Conservation (phyloP, 306 rosid genomes). For the Oemleria cerasiformis region DNA sequence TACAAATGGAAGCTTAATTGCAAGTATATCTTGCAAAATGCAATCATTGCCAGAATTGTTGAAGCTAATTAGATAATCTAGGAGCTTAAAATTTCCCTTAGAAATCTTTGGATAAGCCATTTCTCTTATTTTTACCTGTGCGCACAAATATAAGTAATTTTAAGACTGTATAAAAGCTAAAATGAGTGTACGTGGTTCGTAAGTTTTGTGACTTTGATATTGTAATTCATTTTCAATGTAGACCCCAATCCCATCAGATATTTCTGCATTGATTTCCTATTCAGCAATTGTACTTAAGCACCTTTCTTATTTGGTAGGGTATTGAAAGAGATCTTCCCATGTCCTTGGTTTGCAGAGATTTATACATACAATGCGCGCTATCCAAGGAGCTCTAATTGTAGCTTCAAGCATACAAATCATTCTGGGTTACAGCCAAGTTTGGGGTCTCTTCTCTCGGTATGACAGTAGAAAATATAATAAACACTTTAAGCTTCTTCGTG, state of each 20-base stretch:
- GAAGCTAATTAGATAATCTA: not conserved
- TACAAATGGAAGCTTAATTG: constrained; percentile 16
- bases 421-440: constrained; percentile 94
- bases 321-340: constrained; percentile 84
- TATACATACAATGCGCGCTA: constrained; percentile 91
- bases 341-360: constrained; percentile 97
- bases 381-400: constrained; percentile 92
- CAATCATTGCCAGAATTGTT: not conserved
- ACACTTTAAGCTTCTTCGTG: not conserved
- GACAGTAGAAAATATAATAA: constrained; percentile 12
- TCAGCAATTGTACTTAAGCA: constrained; percentile 43
- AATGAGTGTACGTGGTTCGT: not conserved
- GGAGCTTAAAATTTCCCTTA: constrained; percentile 10
- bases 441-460: constrained; percentile 96
- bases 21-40: constrained; percentile 1
- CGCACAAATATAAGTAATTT: not conserved
- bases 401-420: constrained; percentile 94
- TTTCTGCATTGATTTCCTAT: constrained; percentile 26
- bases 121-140: constrained; percentile 13
- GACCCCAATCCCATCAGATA: constrained; percentile 23
- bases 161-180: constrained; percentile 7
- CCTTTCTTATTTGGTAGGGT: constrained; percentile 69
- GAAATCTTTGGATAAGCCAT: constrained; percentile 1
- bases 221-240: constrained; percentile 14
- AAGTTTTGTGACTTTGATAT: constrained; percentile 11